Conservation (phyloP, 805 yeast species). For the Hanseniaspora meyeri region DNA sequence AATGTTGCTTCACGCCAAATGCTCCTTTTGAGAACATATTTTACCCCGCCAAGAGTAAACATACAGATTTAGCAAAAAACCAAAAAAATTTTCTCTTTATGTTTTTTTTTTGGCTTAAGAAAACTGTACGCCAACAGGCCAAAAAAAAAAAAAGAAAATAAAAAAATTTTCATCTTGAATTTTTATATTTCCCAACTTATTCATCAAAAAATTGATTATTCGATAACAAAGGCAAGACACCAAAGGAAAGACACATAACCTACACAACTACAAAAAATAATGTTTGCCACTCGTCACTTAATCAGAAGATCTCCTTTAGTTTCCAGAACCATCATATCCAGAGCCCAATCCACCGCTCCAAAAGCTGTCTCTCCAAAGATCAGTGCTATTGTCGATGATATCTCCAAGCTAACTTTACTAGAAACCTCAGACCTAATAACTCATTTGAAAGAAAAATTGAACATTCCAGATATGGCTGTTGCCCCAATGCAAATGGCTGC, state of each 20-base stretch:
- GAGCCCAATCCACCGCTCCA: conserved; percentile 38
- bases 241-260: background rate
- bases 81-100: background rate
- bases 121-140: too few relatives aligned
- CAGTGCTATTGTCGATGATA: conserved; percentile 73
- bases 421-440: conserved; percentile 82
- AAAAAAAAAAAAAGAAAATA: too few relatives aligned
- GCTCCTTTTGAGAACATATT: background rate
- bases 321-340: conserved; percentile 9
- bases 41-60: background rate
- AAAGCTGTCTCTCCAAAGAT: conserved; percentile 78
- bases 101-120: background rate
- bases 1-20: background rate
- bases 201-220: background rate
- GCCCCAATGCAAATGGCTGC: conserved; percentile 42
- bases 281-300: conserved; percentile 13
- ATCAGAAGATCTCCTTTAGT: conserved; percentile 7
- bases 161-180: background rate
- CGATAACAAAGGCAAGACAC: too few relatives aligned
- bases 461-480: conserved; percentile 78
- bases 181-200: too few relatives aligned
- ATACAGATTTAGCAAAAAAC: background rate
- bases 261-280: background rate
- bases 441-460: conserved; percentile 68
- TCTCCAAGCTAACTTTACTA: conserved; percentile 76